phyloP scores from a whole-genome alignment of 192 early-diverging fungal species.

The Entophlyctis luteolus region DNA sequence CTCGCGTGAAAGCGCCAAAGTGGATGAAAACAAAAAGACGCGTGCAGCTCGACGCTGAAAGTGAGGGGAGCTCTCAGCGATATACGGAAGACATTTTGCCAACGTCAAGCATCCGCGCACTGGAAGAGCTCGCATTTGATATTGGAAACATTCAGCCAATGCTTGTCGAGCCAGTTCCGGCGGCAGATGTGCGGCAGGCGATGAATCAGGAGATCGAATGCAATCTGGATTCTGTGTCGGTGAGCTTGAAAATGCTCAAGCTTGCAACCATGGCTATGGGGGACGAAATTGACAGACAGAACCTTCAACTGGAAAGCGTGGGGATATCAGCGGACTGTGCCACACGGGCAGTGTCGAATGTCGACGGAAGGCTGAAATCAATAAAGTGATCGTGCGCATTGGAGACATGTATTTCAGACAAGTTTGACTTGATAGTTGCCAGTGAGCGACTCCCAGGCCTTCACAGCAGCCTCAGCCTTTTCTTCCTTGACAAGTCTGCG shows the following conservation, averaged over 20 bases:
- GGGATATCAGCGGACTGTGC: neutral
- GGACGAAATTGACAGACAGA: slow-evolving; percentile 18
- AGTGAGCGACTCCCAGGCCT: slow-evolving; percentile 2
- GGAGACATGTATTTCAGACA: too few relatives aligned
- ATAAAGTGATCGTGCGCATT: too few relatives aligned
- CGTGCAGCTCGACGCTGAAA: neutral
- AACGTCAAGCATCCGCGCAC: neutral
- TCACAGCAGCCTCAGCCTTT: neutral
- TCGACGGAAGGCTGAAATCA: neutral
- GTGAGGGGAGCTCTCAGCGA: neutral
- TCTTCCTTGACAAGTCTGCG: slow-evolving; percentile 12
- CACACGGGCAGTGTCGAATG: neutral
- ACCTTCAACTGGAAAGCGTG: neutral
- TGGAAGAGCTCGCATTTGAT: slow-evolving; percentile 5
- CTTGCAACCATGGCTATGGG: slow-evolving; percentile 18
- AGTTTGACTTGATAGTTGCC: too few relatives aligned
- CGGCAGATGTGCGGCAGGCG: neutral
- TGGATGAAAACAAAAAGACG: neutral
- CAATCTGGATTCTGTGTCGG: slow-evolving; percentile 16
- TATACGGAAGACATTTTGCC: neutral
- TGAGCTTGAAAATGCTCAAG: slow-evolving; percentile 8
- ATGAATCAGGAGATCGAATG: neutral
- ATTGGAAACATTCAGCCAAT: neutral
- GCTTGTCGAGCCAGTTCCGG: too few relatives aligned
- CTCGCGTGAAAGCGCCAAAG: slow-evolving; percentile 7